Conservation (phyloP, 1,284 basidiomycete species). For the Cutaneotrichosporon sp. region DNA sequence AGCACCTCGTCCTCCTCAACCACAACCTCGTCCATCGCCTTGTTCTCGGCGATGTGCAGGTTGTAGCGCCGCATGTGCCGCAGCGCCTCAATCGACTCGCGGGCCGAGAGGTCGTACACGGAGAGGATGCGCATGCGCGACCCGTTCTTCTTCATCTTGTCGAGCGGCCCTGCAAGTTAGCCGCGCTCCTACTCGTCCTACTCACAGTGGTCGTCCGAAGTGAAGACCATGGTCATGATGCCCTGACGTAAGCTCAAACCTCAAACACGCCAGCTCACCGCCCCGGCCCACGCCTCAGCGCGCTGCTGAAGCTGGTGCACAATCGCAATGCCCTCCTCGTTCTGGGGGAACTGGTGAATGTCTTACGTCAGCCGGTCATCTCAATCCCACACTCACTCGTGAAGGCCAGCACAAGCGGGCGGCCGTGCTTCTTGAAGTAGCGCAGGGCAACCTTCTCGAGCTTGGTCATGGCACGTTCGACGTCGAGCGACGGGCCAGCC, state of each 20-base stretch:
- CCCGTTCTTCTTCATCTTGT: constrained; percentile 60
- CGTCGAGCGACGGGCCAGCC: constrained; percentile 76
- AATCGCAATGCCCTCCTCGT: constrained; percentile 73
- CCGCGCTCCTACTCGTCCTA: not conserved
- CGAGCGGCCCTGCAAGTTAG: constrained; percentile 56
- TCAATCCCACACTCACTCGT: constrained; percentile 53
- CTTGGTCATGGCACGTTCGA: constrained; percentile 82
- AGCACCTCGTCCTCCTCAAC: constrained; percentile 55
- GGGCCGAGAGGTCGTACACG: constrained; percentile 66
- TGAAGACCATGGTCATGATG: constrained; percentile 76
- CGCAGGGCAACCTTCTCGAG: constrained; percentile 79
- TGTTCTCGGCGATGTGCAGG: constrained; percentile 19
- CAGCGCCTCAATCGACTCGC: constrained; percentile 66
- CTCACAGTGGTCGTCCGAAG: constrained; percentile 73
- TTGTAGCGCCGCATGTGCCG: constrained; percentile 58
- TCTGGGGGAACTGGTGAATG: constrained; percentile 74
- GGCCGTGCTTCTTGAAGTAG: constrained; percentile 60
- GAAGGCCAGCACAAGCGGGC: constrained; percentile 74
- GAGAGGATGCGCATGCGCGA: constrained; percentile 75
- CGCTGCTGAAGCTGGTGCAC: constrained; percentile 79
- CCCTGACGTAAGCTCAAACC: constrained; percentile 54
- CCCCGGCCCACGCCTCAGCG: constrained; percentile 82
- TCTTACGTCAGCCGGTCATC: constrained; percentile 38
- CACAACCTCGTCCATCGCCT: constrained; percentile 27
- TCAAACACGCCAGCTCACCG: constrained; percentile 56